These are phyloP conservation scores for Melampsora americana DNA, from an alignment of 1,284 basidiomycete genomes.

Conservation along the genomic window DNA sequence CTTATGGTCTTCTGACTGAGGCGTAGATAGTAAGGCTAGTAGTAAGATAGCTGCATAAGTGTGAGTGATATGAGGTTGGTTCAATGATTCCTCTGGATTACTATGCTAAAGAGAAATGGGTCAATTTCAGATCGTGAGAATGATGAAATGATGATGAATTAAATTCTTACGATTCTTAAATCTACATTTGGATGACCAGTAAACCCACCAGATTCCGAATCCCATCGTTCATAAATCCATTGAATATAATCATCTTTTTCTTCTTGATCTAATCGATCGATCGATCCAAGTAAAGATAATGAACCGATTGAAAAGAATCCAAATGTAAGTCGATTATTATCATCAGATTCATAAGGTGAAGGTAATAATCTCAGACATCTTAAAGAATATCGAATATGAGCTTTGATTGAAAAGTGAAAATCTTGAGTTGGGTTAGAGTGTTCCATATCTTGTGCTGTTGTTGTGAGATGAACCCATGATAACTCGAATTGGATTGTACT, in stretches of 20 bases:
- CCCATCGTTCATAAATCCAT: slow-evolving; percentile 85
- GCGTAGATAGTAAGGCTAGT: slow-evolving; percentile 65
- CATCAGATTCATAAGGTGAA: slow-evolving; percentile 39
- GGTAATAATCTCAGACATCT: slow-evolving; percentile 39
- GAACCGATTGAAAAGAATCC: slow-evolving; percentile 79
- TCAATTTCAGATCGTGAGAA: not conserved
- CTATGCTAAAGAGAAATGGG: slow-evolving; percentile 30
- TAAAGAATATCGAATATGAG: slow-evolving; percentile 38
- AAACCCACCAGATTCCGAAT: slow-evolving; percentile 65
- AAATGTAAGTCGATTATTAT: slow-evolving; percentile 65
- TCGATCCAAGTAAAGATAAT: slow-evolving; percentile 68
- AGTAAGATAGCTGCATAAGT: slow-evolving; percentile 81
- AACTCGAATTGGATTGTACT: too few relatives aligned
- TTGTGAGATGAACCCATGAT: not conserved
- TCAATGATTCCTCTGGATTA: slow-evolving; percentile 57
- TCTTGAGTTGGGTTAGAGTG: not conserved
- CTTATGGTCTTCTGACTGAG: slow-evolving; percentile 65
- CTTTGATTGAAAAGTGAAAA: not conserved
- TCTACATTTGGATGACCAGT: slow-evolving; percentile 65
- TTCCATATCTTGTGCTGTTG: not conserved
- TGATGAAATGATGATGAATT: too few relatives aligned
- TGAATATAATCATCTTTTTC: slow-evolving; percentile 67
- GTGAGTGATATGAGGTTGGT: slow-evolving; percentile 68
- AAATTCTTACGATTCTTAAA: slow-evolving; percentile 47
- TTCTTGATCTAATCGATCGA: slow-evolving; percentile 58